Conservation (phyloP, 2,329 filamentous ascomycete species). For the Tolypocladium capitatum region DNA sequence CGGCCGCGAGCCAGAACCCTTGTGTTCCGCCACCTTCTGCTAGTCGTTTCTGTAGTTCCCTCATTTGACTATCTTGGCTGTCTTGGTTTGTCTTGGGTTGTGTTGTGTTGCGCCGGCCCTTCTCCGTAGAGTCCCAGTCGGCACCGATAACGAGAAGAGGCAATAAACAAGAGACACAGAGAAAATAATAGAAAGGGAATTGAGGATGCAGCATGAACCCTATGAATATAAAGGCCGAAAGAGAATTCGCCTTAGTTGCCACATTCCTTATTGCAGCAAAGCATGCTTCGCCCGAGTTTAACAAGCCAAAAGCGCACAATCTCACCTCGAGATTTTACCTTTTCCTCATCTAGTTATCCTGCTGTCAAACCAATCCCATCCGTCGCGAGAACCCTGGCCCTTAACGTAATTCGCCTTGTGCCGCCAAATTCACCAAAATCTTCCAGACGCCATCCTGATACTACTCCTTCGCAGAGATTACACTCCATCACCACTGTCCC, state of each 20-base stretch:
- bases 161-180: background rate
- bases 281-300: background rate
- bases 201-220: background rate
- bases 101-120: background rate
- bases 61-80: no score
- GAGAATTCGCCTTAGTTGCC: background rate
- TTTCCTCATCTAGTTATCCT: background rate
- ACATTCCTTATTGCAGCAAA: background rate
- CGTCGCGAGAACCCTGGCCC: background rate
- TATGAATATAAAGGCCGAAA: background rate
- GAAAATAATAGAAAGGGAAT: background rate
- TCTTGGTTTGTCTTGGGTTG: background rate
- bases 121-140: background rate
- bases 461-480: background rate
- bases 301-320: background rate
- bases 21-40: background rate
- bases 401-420: background rate
- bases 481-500: background rate
- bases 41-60: background rate
- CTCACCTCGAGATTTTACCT: background rate
- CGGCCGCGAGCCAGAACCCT: background rate
- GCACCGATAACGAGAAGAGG: no score
- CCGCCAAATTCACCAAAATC: background rate
- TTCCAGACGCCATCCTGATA: background rate
- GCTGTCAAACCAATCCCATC: background rate